Evolutionary conservation across 306 rosid species (phyloP), one percentile per base, ranked within the genome.

Genomic region (Vigna angularis): DNA sequence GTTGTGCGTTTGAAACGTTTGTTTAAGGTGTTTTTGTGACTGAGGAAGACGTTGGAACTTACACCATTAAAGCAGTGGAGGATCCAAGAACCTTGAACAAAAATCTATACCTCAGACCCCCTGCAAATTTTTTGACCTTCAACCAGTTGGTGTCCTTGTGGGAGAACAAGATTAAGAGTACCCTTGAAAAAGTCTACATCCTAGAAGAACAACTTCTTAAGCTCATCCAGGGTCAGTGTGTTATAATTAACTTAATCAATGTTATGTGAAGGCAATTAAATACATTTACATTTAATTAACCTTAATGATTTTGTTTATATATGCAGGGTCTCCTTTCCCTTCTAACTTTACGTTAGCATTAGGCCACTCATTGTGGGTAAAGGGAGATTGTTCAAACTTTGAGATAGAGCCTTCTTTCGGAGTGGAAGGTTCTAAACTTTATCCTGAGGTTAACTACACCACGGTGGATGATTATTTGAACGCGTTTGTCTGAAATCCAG

Each of bases 1-100:
- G 16, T 67, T 59, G 20, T 10, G 32, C 2, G 8, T 1, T 51
- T 79, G 28, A 40, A 42, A 69, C 47, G 6, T 0, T 51, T 40
- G 8, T 72, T 42, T 57, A 77, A 81, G 86, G 13, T n/a, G 10
- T 68, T 62, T 82, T 72, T 72, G 84, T 79, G 3, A 55, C 6
- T 0, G 86, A 84, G 55, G 85, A 82, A 32, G 85, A 87, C 4
- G 2, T 87, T 2, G 90, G 15, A 1, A 34, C 76, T 67, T 87
- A 75, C 15, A 82, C 86, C 48, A 82, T 82, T 5, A 84, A 84
- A 82, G 73, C 88, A 42, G 88, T 71, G 66, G 82, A 79, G 0
- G 89, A 85, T 14, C 86, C 80, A 32, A 84, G 88, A 84, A 87
- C 88, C 24, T 82, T 87, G 81, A 87, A 84, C 83, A 84, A 87